Evolutionary conservation across 164 flowering plant species (phyloP).

Genomic region (Dillenia suffruticosa): DNA sequence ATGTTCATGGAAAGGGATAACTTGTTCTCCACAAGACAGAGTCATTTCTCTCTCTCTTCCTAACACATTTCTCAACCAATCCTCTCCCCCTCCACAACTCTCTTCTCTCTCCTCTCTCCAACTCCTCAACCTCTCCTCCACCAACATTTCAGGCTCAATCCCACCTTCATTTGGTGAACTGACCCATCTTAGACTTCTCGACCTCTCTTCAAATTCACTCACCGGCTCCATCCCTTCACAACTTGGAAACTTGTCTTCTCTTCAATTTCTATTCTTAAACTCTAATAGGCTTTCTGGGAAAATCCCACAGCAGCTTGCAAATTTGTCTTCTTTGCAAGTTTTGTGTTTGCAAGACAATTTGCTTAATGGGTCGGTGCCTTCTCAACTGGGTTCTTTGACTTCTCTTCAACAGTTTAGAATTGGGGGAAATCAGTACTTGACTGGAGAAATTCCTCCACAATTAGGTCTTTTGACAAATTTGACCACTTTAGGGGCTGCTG

Average conservation of each 20-base stretch:
- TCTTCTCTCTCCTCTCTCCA: slow-evolving; percentile 83
- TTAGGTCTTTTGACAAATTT: slow-evolving; percentile 71
- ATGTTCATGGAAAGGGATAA: slow-evolving; percentile 90
- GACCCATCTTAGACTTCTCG: slow-evolving; percentile 60
- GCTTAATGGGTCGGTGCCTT: slow-evolving; percentile 76
- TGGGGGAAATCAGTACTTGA: slow-evolving; percentile 77
- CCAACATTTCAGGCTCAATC: slow-evolving; percentile 83
- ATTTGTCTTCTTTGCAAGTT: slow-evolving; percentile 62
- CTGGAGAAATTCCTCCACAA: slow-evolving; percentile 70
- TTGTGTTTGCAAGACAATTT: slow-evolving; percentile 86
- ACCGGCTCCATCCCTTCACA: slow-evolving; percentile 64
- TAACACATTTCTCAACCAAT: slow-evolving; percentile 76
- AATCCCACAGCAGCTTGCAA: slow-evolving; percentile 65
- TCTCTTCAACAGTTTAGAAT: slow-evolving; percentile 78
- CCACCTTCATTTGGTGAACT: slow-evolving; percentile 67
- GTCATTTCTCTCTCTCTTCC: slow-evolving; percentile 86
- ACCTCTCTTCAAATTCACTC: slow-evolving; percentile 78
- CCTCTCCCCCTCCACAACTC: slow-evolving; percentile 58
- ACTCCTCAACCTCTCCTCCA: slow-evolving; percentile 88
- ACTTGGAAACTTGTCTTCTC: slow-evolving; percentile 57
- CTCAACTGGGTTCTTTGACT: slow-evolving; percentile 55
- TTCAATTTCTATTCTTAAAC: slow-evolving; percentile 72
- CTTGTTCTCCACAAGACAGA: slow-evolving; percentile 75
- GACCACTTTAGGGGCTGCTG: slow-evolving; percentile 84
- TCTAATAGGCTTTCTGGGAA: slow-evolving; percentile 60